These are phyloP conservation scores for Capsicum chinense DNA, from an alignment of 257 asterid species.

Conservation along the genomic window DNA sequence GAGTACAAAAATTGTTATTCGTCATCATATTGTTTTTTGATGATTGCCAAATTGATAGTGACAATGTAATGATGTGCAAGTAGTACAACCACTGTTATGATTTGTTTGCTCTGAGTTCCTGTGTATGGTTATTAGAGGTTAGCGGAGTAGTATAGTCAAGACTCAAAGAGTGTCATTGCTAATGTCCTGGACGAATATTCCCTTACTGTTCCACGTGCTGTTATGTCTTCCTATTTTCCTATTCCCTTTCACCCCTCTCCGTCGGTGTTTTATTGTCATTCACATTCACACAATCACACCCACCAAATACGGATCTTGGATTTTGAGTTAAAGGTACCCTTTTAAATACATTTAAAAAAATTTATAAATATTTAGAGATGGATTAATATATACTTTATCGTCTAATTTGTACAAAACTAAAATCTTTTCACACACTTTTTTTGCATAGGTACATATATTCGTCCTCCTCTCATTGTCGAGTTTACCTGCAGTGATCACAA, in stretches of 20 bases:
- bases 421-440: too few species aligned
- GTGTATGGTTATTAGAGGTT: not conserved
- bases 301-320: not conserved
- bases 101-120: not conserved
- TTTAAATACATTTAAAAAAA: too few species aligned
- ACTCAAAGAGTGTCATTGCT: not conserved
- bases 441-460: too few species aligned
- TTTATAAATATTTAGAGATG: too few species aligned
- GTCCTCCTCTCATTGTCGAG: too few species aligned
- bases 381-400: too few species aligned
- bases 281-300: too few species aligned
- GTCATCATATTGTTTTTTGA: not conserved
- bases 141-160: not conserved
- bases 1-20: not conserved
- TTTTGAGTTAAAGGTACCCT: not conserved
- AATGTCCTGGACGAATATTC: constrained; percentile 13
- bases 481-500: too few species aligned
- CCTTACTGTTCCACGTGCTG: not conserved
- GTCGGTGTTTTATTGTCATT: too few species aligned
- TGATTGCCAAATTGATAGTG: not conserved
- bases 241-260: too few species aligned
- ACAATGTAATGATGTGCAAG: not conserved
- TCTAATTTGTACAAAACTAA: too few species aligned
- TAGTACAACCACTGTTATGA: not conserved
- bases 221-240: not conserved